These are phyloP conservation scores for Durio zibethinus DNA, from an alignment of 345 rosid genomes.

Conservation along the genomic window DNA sequence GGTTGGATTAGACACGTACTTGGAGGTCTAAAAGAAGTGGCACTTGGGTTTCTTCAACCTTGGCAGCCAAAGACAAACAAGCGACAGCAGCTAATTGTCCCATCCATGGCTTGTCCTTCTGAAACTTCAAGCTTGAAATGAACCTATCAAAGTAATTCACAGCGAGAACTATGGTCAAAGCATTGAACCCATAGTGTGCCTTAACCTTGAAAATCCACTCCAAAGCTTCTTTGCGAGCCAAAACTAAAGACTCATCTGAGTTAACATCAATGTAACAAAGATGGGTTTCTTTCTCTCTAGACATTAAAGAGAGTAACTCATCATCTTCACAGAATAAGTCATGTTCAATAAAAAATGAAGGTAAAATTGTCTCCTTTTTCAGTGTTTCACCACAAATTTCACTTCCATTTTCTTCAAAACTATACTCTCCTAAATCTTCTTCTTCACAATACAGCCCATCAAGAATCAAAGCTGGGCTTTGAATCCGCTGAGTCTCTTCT, in stretches of 20 bases:
- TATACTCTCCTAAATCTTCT: constrained; percentile 33
- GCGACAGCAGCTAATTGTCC: constrained; percentile 87
- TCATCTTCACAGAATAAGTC: constrained; percentile 61
- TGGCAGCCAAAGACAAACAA: constrained; percentile 87
- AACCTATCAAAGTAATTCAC: constrained; percentile 91
- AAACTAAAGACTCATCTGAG: constrained; percentile 38
- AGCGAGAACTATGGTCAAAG: constrained; percentile 68
- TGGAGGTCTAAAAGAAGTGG: constrained; percentile 80
- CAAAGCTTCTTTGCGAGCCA: constrained; percentile 58
- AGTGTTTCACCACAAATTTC: constrained; percentile 25
- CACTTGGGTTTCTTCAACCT: constrained; percentile 84
- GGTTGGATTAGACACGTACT: constrained; percentile 37
- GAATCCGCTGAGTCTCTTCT: constrained; percentile 34
- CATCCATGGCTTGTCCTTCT: constrained; percentile 87
- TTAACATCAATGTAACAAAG: constrained; percentile 21
- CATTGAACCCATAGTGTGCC: constrained; percentile 59
- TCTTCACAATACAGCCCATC: constrained; percentile 75
- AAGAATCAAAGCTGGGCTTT: constrained; percentile 34
- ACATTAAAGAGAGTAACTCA: constrained; percentile 50
- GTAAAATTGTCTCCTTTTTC: constrained; percentile 43
- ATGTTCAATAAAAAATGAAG: constrained; percentile 36
- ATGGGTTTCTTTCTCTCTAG: constrained; percentile 56
- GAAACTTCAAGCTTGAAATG: constrained; percentile 47
- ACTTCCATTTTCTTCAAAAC: constrained; percentile 19
- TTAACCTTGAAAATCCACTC: constrained; percentile 70